Base-by-base conservation (phyloP, 768 basidiomycete species). In the Trametes punicea region DNA sequence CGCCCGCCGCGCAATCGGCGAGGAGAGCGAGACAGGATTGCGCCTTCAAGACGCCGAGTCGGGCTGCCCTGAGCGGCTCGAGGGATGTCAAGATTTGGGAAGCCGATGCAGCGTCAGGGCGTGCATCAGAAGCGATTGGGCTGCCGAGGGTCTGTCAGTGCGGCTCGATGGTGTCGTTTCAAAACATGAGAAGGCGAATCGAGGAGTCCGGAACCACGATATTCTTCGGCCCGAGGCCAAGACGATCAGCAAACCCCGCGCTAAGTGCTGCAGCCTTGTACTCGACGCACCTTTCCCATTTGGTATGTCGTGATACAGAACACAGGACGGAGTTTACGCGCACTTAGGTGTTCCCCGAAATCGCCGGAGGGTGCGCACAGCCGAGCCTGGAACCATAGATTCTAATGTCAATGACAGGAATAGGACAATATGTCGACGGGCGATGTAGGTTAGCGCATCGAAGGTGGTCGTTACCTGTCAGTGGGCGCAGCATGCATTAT, bases 41-140 rank as follows among this genome's bases (percentile, higher is more conserved):
- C 39, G 42, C 29, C 21, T 27, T 27, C 44, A 33, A 39, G n/a
- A 51, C 50, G 49, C 56, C 45, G 41, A 29, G 41, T 52, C 49
- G 45, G 42, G 20, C 20, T 52, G 45, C 56, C 56, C 56, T 51
- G 50, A 39, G 56, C 46, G 51, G 50, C 29, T 51, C 18, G 18
- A 25, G 44, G 34, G 20, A 30, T 38, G 50, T 38, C 42, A 39
- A 47, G 46, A 57, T 52, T 45, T 31, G 46, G 34, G 42, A 51
- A 39, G 42, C 39, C 56, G 50, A 57, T 46, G 50, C 29, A 40
- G n/a, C 26, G 56, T 46, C 56, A 39, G 45, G 36, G 45, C 50
- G 15, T 31, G 29, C 56, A 57, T 52, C 51, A 47, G 49, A 57
- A 46, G 56, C 21, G 29, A 45, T 52, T 31, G 46, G 13, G 36